Percentiles rank a stretch among this genome's conserved stretches.
These are phyloP conservation scores for Sindora glabra DNA, from an alignment of 306 rosid species.

Conservation along the genomic window DNA sequence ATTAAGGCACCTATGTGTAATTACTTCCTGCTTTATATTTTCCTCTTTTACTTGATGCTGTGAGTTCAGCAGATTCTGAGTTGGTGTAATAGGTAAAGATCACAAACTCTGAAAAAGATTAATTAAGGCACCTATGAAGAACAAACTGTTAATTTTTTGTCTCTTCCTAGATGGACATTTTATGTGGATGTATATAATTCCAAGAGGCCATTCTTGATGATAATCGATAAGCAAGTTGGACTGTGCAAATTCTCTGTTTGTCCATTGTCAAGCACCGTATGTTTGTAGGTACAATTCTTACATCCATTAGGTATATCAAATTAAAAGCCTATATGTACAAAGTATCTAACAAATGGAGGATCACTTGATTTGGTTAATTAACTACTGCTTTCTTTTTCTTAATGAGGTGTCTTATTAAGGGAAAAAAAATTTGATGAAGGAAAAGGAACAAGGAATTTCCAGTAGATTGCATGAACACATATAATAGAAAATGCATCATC, in stretches of 20 bases:
- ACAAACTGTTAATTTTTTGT: neutral
- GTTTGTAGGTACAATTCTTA: neutral
- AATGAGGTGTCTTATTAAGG: neutral
- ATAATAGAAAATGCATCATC: neutral
- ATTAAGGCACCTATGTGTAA: neutral
- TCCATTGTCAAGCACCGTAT: neutral
- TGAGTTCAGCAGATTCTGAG: neutral
- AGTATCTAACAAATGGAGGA: neutral
- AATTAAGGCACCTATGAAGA: neutral
- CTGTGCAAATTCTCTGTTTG: neutral
- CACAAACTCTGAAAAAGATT: neutral
- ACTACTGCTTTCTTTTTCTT: neutral
- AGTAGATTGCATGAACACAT: neutral
- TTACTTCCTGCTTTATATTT: too few relatives aligned
- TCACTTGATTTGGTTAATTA: neutral
- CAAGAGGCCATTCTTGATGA: neutral
- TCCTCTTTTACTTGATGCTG: neutral
- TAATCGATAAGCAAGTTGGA: neutral
- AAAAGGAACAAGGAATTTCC: neutral
- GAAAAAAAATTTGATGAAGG: neutral
- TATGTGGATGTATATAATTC: neutral
- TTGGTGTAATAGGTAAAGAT: neutral
- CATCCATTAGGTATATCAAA: neutral
- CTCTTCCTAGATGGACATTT: neutral
- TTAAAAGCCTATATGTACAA: neutral